A percentile compares a stretch with the other conserved stretches of the same genome.
These are phyloP conservation scores for Pachyrhizus erosus DNA, from an alignment of 306 rosid genomes.

Conservation along the genomic window DNA sequence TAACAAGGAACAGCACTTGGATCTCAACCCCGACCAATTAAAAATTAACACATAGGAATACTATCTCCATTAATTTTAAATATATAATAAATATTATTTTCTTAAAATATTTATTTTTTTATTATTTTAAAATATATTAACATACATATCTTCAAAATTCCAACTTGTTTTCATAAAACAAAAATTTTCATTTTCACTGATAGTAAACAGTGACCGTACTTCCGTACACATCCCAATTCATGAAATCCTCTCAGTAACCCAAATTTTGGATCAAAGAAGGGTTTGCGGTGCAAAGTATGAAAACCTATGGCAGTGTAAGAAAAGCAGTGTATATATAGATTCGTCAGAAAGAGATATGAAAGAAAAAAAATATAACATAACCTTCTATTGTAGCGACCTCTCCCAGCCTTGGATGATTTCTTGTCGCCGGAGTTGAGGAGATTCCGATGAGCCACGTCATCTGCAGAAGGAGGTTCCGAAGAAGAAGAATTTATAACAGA, in stretches of 20 bases:
- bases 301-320: too few species aligned
- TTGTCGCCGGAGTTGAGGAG: conserved; percentile 5
- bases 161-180: too few species aligned
- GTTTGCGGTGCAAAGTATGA: background rate
- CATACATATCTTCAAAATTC: too few species aligned
- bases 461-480: background rate
- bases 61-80: background rate
- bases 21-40: background rate
- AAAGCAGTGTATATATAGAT: background rate
- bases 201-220: conserved; percentile 25
- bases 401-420: conserved; percentile 46
- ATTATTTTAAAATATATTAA: too few species aligned
- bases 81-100: background rate
- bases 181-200: background rate
- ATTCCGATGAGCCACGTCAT: background rate
- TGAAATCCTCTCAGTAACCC: background rate
- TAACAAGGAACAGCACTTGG: background rate
- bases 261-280: background rate
- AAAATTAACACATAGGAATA: background rate
- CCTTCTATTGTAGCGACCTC: conserved; percentile 81
- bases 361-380: background rate
- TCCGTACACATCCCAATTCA: conserved; percentile 33
- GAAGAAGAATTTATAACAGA: conserved; percentile 44
- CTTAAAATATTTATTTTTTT: too few species aligned
- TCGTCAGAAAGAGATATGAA: background rate